Base-by-base conservation (phyloP, 805 yeast genomes). In the Candida ponderosae region DNA sequence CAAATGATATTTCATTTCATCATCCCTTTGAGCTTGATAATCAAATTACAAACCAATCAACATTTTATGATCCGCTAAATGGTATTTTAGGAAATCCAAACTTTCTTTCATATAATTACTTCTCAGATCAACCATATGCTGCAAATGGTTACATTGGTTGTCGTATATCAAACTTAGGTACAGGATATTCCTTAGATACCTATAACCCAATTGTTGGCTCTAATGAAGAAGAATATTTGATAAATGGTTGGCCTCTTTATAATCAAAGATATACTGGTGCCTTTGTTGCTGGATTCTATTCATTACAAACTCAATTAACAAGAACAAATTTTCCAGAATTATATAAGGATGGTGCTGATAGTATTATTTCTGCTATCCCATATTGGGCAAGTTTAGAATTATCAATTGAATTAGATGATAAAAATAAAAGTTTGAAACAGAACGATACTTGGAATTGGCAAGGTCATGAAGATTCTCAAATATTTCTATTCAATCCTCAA, bases 101-200 rank as follows among this genome's bases (percentile, higher is more conserved):
- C 15, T 75, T 67, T 40, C 26, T n/a, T 21, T 60, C 70, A 2
- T 43, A 46, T 5, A 79, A 79, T 50, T 68, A 64, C 33, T 81
- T 63, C 50, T 68, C 73, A 23, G 62, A 72, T 36, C 88, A 85
- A 50, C 86, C 95, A 0, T 86, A 85, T 54, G 86, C 82, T 18
- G 71, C 93, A 7, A 85, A 85, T 55, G 95, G 95, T 4, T 84
- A 76, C 49, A 72, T 85, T 35, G 95, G 95, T 5, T 59, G 80
- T 14, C 62, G 94, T 34, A 65, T 85, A 20, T 88, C 95, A 14
- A 81, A 80, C 40, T 60, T 81, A 39, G 95, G 95, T 2, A 82
- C 80, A 40, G 95, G 95, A 0, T 83, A 78, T 47, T 65, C 87
- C 2, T 68, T 65, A 46, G 94, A 83, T 53, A 64, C 69, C 26